Base-by-base conservation (phyloP, 176 grass and related monocot genomes). In the Dendrocalamus sinicus region DNA sequence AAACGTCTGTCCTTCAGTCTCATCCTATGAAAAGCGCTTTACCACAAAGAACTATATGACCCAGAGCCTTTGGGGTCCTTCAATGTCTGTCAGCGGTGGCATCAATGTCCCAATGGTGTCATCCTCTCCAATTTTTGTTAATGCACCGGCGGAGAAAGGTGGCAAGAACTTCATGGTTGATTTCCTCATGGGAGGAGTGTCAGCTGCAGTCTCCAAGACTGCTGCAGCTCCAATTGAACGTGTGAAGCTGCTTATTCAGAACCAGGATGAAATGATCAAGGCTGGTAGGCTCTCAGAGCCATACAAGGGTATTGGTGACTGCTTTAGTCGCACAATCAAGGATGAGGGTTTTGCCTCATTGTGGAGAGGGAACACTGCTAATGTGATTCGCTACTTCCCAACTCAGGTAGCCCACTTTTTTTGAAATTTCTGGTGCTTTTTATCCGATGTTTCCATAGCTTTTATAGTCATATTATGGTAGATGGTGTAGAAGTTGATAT, bases 231-330 rank as follows among this genome's bases (percentile, higher is more conserved):
- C 95, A 3, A 93, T 98, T 67, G 95, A 98, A 58, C 93, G 95
- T 67, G 95, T 98, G 16, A 98, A 98, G 86, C 85, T 98, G 43
- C 80, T 98, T 68, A 95, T 98, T 67, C 95, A 98, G 85, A 98
- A 98, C 77, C 95, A 98, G 77, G 93, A 95, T 90, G 95, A 98
- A 84, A 98, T 98, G 95, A 92, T 98, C 77, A 98, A 98, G 81
- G 24, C 80, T 70, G 96, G 96, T 35, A 91, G 96, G 80, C 91
- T 98, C 2, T 89, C 93, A 43, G 88, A 98, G 72, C 93, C 96
- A 37, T 98, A 98, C 91, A 98, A 95, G 86, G 96, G 96, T 67
- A 98, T 98, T 80, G 80, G 83, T 75, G 93, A 98, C 16, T 98
- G 96, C 88, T 98, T 98, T 63, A 17, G 7, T 0, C 89, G 96